These are phyloP conservation scores for Rosa chinensis DNA, from an alignment of 306 rosid genomes.

Conservation along the genomic window DNA sequence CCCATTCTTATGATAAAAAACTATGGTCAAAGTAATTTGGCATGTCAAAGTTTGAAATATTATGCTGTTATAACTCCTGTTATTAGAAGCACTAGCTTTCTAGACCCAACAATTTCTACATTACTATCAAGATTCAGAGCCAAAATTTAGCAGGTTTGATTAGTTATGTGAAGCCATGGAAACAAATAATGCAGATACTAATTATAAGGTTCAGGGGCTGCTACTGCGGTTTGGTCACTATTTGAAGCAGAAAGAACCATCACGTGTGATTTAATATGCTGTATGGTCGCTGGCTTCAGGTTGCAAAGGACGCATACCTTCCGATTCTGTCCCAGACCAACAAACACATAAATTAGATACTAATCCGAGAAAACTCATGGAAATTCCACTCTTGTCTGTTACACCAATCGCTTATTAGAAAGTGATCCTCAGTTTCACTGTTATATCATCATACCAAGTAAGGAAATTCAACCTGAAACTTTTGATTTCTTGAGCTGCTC, in stretches of 20 bases:
- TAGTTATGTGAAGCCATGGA: background rate
- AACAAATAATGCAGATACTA: background rate
- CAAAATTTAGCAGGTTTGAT: background rate
- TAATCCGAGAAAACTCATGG: background rate
- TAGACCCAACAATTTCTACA: background rate
- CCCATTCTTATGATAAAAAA: background rate
- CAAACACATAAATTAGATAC: slow-evolving; percentile 1
- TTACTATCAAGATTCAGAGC: background rate
- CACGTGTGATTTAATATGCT: slow-evolving; percentile 91
- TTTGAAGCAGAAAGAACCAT: slow-evolving; percentile 95
- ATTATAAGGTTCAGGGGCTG: slow-evolving; percentile 10
- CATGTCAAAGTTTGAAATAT: background rate
- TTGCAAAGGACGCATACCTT: slow-evolving; percentile 93
- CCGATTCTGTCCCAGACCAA: slow-evolving; percentile 60
- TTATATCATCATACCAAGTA: background rate
- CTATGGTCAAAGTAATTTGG: background rate
- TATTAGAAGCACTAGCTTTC: background rate
- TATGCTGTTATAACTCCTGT: background rate
- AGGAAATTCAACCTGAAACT: slow-evolving; percentile 52
- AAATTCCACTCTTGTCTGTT: slow-evolving; percentile 52
- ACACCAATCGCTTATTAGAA: slow-evolving; percentile 21
- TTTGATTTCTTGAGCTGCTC: slow-evolving; percentile 68
- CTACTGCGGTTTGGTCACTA: slow-evolving; percentile 66
- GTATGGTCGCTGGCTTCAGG: slow-evolving; percentile 81
- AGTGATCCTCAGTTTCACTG: background rate